A percentile compares a stretch with the other conserved stretches of the same genome.
These are phyloP conservation scores for Venturia nashicola DNA, from an alignment of 2,329 filamentous ascomycete genomes.

Conservation along the genomic window DNA sequence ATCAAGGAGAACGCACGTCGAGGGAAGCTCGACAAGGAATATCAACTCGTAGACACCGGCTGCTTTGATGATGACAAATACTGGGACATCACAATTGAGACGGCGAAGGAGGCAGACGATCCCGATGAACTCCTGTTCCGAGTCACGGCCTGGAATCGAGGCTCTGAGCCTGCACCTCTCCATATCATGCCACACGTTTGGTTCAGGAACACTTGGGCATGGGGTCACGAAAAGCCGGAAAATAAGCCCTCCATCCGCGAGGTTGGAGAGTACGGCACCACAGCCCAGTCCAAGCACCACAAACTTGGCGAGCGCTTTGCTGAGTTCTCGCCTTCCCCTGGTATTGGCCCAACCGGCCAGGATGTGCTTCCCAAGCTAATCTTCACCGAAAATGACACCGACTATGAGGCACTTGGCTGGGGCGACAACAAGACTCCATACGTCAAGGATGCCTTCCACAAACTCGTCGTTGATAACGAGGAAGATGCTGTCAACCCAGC, in stretches of 20 bases:
- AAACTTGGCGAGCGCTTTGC: conserved; percentile 74
- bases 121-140: conserved; percentile 87
- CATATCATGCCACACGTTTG: conserved; percentile 92
- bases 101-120: conserved; percentile 85
- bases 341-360: conserved; percentile 62
- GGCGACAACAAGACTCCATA: conserved; percentile 65
- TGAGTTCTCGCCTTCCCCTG: conserved; percentile 79
- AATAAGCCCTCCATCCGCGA: conserved; percentile 70
- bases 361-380: conserved; percentile 77
- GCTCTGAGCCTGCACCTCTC: conserved; percentile 76
- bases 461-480: conserved; percentile 71
- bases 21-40: conserved; percentile 67
- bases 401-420: conserved; percentile 58
- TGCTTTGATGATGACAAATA: conserved; percentile 81
- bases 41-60: conserved; percentile 83
- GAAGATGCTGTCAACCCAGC: conserved; percentile 72
- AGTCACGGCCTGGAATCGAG: conserved; percentile 91
- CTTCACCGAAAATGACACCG: conserved; percentile 95
- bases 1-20: conserved; percentile 72
- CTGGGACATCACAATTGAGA: conserved; percentile 96
- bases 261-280: conserved; percentile 42
- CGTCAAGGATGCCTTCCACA: conserved; percentile 92
- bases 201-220: conserved; percentile 97
- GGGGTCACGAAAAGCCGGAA: conserved; percentile 65
- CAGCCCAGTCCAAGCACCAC: conserved; percentile 65